A percentile compares a stretch with the other conserved stretches of the same genome.
These are phyloP conservation scores for Capronia americana DNA, from an alignment of 2,329 filamentous ascomycete species.

Conservation along the genomic window DNA sequence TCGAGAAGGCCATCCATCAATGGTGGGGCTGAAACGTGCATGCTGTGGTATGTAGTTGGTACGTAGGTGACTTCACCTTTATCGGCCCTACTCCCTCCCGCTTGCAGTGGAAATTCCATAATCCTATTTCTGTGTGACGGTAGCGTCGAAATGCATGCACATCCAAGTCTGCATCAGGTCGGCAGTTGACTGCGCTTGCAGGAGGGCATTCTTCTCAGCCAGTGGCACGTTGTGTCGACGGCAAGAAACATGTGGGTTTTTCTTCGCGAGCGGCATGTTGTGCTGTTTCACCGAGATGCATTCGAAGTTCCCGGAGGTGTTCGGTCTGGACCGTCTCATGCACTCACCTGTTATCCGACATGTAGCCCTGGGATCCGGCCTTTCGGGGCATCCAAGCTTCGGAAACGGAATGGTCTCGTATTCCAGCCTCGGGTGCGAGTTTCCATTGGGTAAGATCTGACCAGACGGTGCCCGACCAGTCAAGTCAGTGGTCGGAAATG, in stretches of 20 bases:
- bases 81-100: neutral
- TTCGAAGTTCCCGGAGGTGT: neutral
- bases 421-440: neutral
- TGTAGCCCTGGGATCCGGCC: neutral
- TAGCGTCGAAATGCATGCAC: neutral
- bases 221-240: neutral
- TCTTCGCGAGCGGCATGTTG: neutral
- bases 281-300: slow-evolving; percentile 1
- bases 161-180: neutral
- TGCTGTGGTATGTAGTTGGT: neutral
- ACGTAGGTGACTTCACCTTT: neutral
- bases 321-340: neutral
- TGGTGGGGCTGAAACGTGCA: neutral
- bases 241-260: slow-evolving; percentile 1
- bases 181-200: neutral
- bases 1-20: neutral
- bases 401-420: neutral
- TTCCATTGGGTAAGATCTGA: slow-evolving; percentile 8
- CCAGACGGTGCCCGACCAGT: slow-evolving; percentile 9
- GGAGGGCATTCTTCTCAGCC: neutral
- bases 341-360: neutral
- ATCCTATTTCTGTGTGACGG: neutral
- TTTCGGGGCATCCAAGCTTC: neutral
- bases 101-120: neutral
- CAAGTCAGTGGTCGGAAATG: slow-evolving; percentile 3